Percentiles rank a stretch among this genome's conserved stretches.
phyloP scores from a whole-genome alignment of 2,329 filamentous ascomycete genomes.

The Capronia coronata region DNA sequence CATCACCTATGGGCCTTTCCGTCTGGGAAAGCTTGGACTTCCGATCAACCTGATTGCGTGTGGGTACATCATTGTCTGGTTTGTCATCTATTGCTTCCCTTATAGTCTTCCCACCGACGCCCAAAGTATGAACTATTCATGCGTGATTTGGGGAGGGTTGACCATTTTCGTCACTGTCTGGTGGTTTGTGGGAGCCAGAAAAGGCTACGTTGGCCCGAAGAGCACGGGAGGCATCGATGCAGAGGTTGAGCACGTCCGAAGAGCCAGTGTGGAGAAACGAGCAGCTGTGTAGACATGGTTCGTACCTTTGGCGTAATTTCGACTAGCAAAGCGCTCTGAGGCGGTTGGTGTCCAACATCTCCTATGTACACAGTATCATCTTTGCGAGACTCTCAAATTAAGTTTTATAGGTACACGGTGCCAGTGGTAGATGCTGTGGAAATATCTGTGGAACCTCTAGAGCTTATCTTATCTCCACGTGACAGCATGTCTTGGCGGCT shows the following conservation, averaged over 20 bases:
- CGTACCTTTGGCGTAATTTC: not conserved
- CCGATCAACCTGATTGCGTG: constrained; percentile 47
- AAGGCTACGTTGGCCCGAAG: constrained; percentile 14
- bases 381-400: too few relatives aligned
- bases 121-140: constrained; percentile 50
- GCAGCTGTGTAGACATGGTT: constrained; percentile 3
- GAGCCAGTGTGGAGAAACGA: constrained; percentile 16
- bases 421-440: too few relatives aligned
- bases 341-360: too few relatives aligned
- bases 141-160: constrained; percentile 48
- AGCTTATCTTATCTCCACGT: constrained; percentile 7
- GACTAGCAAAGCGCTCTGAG: too few relatives aligned
- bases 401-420: too few relatives aligned
- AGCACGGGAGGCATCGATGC: constrained; percentile 11
- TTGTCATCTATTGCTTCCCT: constrained; percentile 57
- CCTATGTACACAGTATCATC: too few relatives aligned
- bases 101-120: constrained; percentile 43
- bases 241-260: constrained; percentile 13
- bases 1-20: constrained; percentile 49
- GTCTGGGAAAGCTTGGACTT: constrained; percentile 47
- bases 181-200: constrained; percentile 31
- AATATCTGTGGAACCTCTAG: too few relatives aligned
- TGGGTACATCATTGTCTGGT: constrained; percentile 50
- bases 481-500: constrained; percentile 12
- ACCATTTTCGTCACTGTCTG: constrained; percentile 46